These are phyloP conservation scores for Naganishia kalamii DNA, from an alignment of 768 basidiomycete species.

Conservation along the genomic window DNA sequence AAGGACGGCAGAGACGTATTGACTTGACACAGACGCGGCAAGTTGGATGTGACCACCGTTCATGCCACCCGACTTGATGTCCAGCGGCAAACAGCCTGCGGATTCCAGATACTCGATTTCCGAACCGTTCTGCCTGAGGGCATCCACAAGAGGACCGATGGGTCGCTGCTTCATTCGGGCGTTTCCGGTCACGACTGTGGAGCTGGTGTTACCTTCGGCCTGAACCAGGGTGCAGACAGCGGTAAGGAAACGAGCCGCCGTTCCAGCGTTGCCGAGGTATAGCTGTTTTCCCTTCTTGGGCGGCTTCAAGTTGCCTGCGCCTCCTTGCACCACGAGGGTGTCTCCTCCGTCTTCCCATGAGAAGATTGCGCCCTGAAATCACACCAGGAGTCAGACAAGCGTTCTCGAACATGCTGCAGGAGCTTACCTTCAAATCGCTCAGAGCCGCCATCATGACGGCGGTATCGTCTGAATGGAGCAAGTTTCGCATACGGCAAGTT, in stretches of 20 bases:
- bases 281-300: slow-evolving; percentile 77
- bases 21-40: slow-evolving; percentile 89
- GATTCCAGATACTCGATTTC: slow-evolving; percentile 70
- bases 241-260: slow-evolving; percentile 93
- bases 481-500: slow-evolving; percentile 77
- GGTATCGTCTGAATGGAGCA: slow-evolving; percentile 95
- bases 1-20: slow-evolving; percentile 96
- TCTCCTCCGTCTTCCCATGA: slow-evolving; percentile 95
- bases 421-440: slow-evolving; percentile 61
- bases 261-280: slow-evolving; percentile 95
- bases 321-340: slow-evolving; percentile 84
- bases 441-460: slow-evolving; percentile 98
- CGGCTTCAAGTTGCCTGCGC: slow-evolving; percentile 66
- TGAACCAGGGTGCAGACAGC: slow-evolving; percentile 88
- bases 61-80: slow-evolving; percentile 62
- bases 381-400: slow-evolving; percentile 18
- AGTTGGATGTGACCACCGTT: slow-evolving; percentile 75
- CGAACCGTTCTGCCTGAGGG: slow-evolving; percentile 73
- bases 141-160: slow-evolving; percentile 87
- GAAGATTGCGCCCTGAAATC: slow-evolving; percentile 72
- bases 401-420: not conserved
- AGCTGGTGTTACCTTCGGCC: slow-evolving; percentile 34
- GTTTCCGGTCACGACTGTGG: slow-evolving; percentile 87
- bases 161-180: slow-evolving; percentile 98
- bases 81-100: slow-evolving; percentile 76